These are phyloP conservation scores for Penstemon eatonii DNA, from an alignment of 257 asterid species.

Conservation along the genomic window DNA sequence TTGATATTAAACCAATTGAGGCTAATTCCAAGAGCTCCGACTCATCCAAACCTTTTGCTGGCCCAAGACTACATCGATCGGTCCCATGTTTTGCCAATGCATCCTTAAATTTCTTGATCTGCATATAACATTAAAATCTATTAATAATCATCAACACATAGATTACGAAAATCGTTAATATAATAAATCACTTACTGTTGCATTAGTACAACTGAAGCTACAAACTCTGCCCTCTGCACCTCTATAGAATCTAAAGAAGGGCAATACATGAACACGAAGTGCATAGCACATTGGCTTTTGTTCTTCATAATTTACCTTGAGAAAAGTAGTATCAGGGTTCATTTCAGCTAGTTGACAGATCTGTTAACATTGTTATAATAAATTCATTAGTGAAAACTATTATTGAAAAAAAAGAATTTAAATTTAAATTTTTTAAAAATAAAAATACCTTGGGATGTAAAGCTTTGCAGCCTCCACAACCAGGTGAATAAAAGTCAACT, in stretches of 20 bases:
- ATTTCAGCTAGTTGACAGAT: slow-evolving; percentile 84
- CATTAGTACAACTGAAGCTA: slow-evolving; percentile 94
- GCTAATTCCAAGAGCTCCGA: slow-evolving; percentile 75
- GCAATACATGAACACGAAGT: slow-evolving; percentile 77
- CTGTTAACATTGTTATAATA: slow-evolving; percentile 35
- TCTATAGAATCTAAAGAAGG: slow-evolving; percentile 84
- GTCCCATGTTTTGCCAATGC: slow-evolving; percentile 78
- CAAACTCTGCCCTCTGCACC: slow-evolving; percentile 79
- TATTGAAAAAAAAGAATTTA: neutral
- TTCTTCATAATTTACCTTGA: slow-evolving; percentile 79
- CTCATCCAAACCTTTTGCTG: slow-evolving; percentile 77
- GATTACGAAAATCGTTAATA: neutral
- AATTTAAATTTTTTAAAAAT: neutral
- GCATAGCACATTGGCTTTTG: slow-evolving; percentile 74
- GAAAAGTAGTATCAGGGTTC: slow-evolving; percentile 64
- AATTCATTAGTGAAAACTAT: neutral
- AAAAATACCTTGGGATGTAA: slow-evolving; percentile 80
- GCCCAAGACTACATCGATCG: slow-evolving; percentile 56
- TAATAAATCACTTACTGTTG: slow-evolving; percentile 58
- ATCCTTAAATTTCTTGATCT: slow-evolving; percentile 92
- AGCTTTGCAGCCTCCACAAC: slow-evolving; percentile 94
- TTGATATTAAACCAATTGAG: slow-evolving; percentile 48
- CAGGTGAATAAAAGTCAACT: slow-evolving; percentile 88
- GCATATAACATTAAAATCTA: slow-evolving; percentile 10
- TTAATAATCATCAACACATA: no score